Percentiles rank a stretch among this genome's conserved stretches.
Evolutionary conservation across 805 yeast genomes (phyloP).

Genomic region (Torulaspora microellipsoides): DNA sequence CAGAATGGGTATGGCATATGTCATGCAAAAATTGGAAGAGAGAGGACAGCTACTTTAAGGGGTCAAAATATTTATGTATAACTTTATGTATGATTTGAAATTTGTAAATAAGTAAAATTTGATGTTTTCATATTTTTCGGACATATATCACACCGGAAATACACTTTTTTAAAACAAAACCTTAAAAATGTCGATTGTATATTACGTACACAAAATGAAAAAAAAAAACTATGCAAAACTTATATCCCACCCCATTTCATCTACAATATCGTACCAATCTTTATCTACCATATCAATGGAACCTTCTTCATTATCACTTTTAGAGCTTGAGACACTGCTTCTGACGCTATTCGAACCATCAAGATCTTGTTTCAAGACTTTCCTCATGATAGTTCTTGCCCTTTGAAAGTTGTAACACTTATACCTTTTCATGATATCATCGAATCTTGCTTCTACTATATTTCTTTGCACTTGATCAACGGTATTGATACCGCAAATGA

Average conservation of each 20-base stretch:
- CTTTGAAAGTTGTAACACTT: slow-evolving; percentile 59
- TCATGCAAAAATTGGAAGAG: slow-evolving; percentile 59
- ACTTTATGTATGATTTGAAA: neutral
- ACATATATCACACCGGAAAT: neutral
- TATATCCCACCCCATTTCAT: slow-evolving; percentile 68
- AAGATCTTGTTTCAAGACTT: slow-evolving; percentile 40
- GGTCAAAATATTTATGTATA: no score
- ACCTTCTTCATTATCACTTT: slow-evolving; percentile 40
- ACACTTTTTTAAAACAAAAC: neutral
- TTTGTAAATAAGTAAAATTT: slow-evolving; percentile 3
- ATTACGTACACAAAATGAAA: neutral
- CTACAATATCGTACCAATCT: slow-evolving; percentile 69
- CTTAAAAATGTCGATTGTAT: neutral
- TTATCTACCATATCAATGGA: slow-evolving; percentile 36
- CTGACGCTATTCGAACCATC: slow-evolving; percentile 5
- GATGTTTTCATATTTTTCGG: neutral
- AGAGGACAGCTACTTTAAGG: slow-evolving; percentile 11
- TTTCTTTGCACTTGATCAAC: slow-evolving; percentile 48
- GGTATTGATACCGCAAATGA: slow-evolving; percentile 71
- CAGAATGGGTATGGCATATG: slow-evolving; percentile 69
- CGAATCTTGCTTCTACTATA: slow-evolving; percentile 49
- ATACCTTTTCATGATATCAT: slow-evolving; percentile 55
- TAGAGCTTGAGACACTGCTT: slow-evolving; percentile 2
- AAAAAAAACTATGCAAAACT: slow-evolving; percentile 51
- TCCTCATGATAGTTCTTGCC: slow-evolving; percentile 37